Evolutionary conservation across 2,329 filamentous ascomycete species (phyloP), one percentile per base, ranked within the genome.

Genomic region (Trichoderma harzianum): DNA sequence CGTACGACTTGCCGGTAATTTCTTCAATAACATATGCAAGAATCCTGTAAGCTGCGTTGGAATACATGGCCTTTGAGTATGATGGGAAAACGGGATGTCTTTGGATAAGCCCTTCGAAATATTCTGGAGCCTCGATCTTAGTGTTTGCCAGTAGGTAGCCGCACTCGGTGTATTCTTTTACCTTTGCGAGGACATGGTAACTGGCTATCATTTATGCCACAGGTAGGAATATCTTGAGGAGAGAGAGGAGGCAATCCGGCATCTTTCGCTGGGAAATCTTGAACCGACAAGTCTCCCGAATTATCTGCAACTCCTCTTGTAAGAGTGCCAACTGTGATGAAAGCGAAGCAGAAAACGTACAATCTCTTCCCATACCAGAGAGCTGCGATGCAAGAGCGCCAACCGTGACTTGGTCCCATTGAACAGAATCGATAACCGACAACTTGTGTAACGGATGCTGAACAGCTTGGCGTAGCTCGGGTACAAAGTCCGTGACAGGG

Each of bases 401-500:
- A 14, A 70, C 51, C 8, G 71, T 72, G 32, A 72, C 60, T n/a
- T 72, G 61, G 18, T 70, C 67, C 71, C 71, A 72, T 47, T 70
- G 62, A 70, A 73, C 53, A n/a, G 26, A 18, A 30, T 66, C 47
- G 51, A 69, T 28, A 39, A 36, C 30, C n/a, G 70, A 63, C 5
- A 57, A 32, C 3, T 21, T 24, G 6, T 30, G 16, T 51, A 43
- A 55, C 43, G 39, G 12, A 11, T 51, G 26, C 10, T 55, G 34
- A 30, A 43, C 32, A 62, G 65, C 66, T 34, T 71, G 21, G 57
- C 64, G 36, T 53, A 68, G 74, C 36, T 79, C 78, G 0, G 78
- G 77, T 2, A 79, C 2, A 73, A 74, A 73, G 55, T 77, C 72
- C 24, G 77, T 78, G 11, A 79, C 73, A 1, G 77, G 76, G n/a